These are phyloP conservation scores for Gossypium sturtianum DNA, from an alignment of 345 rosid genomes.

Conservation along the genomic window DNA sequence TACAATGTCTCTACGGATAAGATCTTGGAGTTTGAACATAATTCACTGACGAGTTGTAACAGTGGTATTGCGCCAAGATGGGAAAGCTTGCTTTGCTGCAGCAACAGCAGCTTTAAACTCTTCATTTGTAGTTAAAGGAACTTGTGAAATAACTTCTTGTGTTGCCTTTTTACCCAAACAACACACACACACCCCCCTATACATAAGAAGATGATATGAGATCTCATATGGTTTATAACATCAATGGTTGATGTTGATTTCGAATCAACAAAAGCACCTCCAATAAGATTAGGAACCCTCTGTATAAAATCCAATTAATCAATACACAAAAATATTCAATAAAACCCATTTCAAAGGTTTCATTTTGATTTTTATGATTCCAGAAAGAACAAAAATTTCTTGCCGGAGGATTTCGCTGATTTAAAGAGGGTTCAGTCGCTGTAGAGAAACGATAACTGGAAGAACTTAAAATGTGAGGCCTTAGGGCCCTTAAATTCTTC, in stretches of 20 bases:
- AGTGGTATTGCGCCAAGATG: constrained; percentile 91
- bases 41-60: constrained; percentile 78
- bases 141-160: constrained; percentile 76
- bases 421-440: constrained; percentile 45
- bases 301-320: constrained; percentile 24
- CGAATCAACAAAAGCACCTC: constrained; percentile 74
- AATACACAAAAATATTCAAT: neutral
- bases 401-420: constrained; percentile 44
- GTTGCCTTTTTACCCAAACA: constrained; percentile 51
- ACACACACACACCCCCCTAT: neutral
- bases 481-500: constrained; percentile 25
- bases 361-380: no score
- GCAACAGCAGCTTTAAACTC: constrained; percentile 90
- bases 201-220: neutral
- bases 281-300: constrained; percentile 88
- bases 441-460: constrained; percentile 42
- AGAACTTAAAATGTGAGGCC: constrained; percentile 40
- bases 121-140: constrained; percentile 82
- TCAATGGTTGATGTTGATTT: constrained; percentile 53
- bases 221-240: constrained; percentile 82
- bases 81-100: constrained; percentile 84
- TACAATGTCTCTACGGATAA: constrained; percentile 82
- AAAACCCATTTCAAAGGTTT: neutral
- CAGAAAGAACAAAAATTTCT: neutral
- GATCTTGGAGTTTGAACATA: constrained; percentile 90